phyloP scores from a whole-genome alignment of 768 basidiomycete genomes.

The Podaxis mareebaensis region DNA sequence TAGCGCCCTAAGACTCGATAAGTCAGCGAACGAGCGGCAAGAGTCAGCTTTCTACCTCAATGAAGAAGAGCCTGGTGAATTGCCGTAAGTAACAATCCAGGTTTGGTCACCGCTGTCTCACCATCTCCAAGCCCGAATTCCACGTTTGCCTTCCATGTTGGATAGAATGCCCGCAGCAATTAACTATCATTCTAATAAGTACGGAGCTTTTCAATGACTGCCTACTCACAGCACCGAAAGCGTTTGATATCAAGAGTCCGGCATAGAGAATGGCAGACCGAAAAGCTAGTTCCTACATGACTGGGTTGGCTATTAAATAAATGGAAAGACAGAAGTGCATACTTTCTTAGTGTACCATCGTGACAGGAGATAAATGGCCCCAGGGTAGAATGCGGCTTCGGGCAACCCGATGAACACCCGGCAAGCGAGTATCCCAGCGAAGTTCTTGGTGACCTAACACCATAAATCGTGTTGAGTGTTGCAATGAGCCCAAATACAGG shows the following conservation, averaged over 20 bases:
- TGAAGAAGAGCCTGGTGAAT: slow-evolving; percentile 58
- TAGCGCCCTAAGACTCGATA: slow-evolving; percentile 45
- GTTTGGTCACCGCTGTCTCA: slow-evolving; percentile 24
- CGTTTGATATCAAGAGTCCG: slow-evolving; percentile 60
- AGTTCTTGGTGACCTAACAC: slow-evolving; percentile 48
- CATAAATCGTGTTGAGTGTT: too few relatives aligned
- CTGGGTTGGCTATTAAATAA: slow-evolving; percentile 9
- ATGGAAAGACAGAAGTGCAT: background rate
- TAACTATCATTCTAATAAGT: slow-evolving; percentile 34
- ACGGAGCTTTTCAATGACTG: background rate
- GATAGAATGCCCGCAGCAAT: slow-evolving; percentile 70
- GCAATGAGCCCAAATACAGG: background rate
- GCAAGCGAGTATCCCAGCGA: slow-evolving; percentile 50
- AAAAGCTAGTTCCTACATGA: slow-evolving; percentile 54
- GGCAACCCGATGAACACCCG: slow-evolving; percentile 61
- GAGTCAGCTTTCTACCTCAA: slow-evolving; percentile 43
- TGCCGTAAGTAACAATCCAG: background rate
- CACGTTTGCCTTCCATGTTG: slow-evolving; percentile 62
- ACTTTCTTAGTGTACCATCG: slow-evolving; percentile 58
- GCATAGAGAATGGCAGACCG: slow-evolving; percentile 58
- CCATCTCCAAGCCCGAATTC: slow-evolving; percentile 71
- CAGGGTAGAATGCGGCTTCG: slow-evolving; percentile 66
- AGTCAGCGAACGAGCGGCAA: background rate
- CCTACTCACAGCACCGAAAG: slow-evolving; percentile 56
- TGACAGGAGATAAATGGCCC: slow-evolving; percentile 42